These are phyloP conservation scores for Fagopyrum esculentum DNA, from an alignment of 148 eudicot species.

Conservation along the genomic window DNA sequence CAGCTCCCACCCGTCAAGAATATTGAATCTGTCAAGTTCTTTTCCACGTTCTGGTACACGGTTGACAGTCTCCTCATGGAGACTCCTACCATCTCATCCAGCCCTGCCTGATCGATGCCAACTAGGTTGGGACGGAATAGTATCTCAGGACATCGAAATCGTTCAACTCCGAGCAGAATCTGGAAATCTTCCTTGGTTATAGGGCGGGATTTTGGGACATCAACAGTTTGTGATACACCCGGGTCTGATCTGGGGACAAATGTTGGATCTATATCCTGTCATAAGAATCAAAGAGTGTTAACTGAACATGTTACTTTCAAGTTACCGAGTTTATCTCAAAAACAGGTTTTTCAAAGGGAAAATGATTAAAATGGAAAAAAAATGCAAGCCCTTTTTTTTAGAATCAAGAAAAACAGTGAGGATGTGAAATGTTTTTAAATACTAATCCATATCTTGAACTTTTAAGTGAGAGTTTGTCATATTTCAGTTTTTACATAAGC, in stretches of 20 bases:
- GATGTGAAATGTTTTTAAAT: too few species aligned
- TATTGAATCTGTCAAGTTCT: slow-evolving; percentile 65
- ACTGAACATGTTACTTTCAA: background rate
- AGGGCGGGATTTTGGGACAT: slow-evolving; percentile 63
- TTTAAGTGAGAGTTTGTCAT: too few species aligned
- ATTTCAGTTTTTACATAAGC: too few species aligned
- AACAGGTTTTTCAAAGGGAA: background rate
- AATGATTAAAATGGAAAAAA: background rate
- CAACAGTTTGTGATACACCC: slow-evolving; percentile 38
- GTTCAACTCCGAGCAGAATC: slow-evolving; percentile 72
- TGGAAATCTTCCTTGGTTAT: slow-evolving; percentile 92
- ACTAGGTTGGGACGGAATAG: slow-evolving; percentile 72
- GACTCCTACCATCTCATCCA: slow-evolving; percentile 88
- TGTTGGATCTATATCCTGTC: slow-evolving; percentile 90
- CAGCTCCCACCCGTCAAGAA: slow-evolving; percentile 80
- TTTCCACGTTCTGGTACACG: slow-evolving; percentile 41
- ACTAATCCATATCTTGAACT: too few species aligned
- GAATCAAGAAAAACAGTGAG: too few species aligned
- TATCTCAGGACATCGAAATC: slow-evolving; percentile 93
- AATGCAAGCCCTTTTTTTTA: background rate
- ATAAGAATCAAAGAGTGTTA: background rate
- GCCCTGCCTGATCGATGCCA: slow-evolving; percentile 85
- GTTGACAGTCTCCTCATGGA: slow-evolving; percentile 56
- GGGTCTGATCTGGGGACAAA: slow-evolving; percentile 56
- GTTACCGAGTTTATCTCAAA: background rate